A percentile compares a stretch with the other conserved stretches of the same genome.
Conservation (phyloP, 148 eudicot species). For the Camellia japonica region DNA sequence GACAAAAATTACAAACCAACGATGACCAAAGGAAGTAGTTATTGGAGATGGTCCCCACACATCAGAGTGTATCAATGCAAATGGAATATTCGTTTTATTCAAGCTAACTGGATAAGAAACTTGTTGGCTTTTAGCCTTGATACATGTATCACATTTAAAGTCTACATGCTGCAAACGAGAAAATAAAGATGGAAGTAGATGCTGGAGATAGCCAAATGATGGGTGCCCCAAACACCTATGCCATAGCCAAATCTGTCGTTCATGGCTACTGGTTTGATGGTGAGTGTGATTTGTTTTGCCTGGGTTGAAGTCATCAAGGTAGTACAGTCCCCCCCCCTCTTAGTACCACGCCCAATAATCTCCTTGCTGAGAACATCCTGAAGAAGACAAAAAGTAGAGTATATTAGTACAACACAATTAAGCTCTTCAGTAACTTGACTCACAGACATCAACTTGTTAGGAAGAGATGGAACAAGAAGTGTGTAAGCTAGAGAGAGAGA, state of each 20-base stretch:
- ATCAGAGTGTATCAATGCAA: neutral
- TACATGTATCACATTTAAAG: neutral
- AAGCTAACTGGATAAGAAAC: neutral
- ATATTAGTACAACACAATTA: neutral
- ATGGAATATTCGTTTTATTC: neutral
- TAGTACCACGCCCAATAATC: neutral
- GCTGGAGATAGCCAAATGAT: neutral
- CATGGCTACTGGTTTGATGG: neutral
- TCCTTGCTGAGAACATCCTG: neutral
- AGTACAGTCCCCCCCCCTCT: neutral
- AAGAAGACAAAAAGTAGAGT: neutral
- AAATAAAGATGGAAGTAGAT: neutral
- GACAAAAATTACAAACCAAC: neutral
- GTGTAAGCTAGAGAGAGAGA: neutral
- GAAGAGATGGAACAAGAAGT: neutral
- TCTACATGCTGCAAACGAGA: neutral
- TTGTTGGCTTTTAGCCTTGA: neutral
- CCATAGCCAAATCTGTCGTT: neutral
- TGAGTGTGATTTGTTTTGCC: neutral
- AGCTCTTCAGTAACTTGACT: neutral
- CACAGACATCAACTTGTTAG: slow-evolving; percentile 1
- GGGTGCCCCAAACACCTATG: neutral
- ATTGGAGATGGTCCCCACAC: neutral
- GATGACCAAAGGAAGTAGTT: neutral
- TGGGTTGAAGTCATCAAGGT: neutral